Evolutionary conservation across 176 grass and related monocot species (phyloP), one percentile per base, ranked within the genome.

Genomic region (Oropetium thomaeum): DNA sequence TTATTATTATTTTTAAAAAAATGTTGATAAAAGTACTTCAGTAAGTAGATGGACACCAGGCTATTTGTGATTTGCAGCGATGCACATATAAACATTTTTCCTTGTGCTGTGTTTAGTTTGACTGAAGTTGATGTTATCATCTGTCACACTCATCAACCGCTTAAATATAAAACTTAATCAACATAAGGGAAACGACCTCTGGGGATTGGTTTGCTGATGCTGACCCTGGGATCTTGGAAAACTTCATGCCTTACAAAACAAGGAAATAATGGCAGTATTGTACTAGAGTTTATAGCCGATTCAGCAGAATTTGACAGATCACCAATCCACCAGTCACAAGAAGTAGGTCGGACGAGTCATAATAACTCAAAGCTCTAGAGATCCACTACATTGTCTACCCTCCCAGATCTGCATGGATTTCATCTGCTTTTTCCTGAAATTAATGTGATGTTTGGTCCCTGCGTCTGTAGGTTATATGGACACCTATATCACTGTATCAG

Each of bases 251-350:
- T 48, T 47, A 38, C 10, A 82, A 63, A 47, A 27, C 30, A 31
- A 85, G 25, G 62, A 41, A 74, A n/a, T n/a, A n/a, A n/a, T n/a
- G n/a, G n/a, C n/a, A n/a, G n/a, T n/a, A n/a, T n/a, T n/a, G n/a
- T n/a, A n/a, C n/a, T 4, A 55, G 29, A 86, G 29, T 22, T 80
- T 62, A 70, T 62, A 70, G 7, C 41, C 47, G 12, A 33, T 33
- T 4, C 27, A 16, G 14, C 55, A 35, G 78, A 87, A 77, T 82
- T 66, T 31, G 67, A 87, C 85, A 87, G 23, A 77, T 33, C 58
- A 78, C 73, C 79, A 32, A 32, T 67, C 60, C 73, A 39, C 27
- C 31, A 76, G n/a, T n/a, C n/a, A n/a, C n/a, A n/a, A n/a, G 6
- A 58, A 22, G 66, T 19, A 76, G 84, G 72, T 65, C 66, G 65